Conservation (phyloP, 2,329 filamentous ascomycete species). For the Cercospora janseana region DNA sequence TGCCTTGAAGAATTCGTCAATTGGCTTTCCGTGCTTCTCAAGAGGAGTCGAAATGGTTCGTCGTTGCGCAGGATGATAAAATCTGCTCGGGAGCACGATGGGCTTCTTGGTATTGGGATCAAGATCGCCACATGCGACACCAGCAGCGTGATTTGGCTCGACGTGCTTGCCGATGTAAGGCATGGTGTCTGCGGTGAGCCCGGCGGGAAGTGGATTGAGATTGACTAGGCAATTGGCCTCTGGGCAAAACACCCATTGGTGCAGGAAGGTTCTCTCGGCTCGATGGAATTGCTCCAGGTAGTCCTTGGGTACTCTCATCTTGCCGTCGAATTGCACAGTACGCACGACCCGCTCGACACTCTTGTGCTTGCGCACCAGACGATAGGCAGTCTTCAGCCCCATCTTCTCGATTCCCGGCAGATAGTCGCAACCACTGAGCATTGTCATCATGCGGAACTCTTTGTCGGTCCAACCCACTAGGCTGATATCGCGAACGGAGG, state of each 20-base stretch:
- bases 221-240: slow-evolving; percentile 67
- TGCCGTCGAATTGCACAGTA: slow-evolving; percentile 84
- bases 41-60: slow-evolving; percentile 44
- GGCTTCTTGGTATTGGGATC: slow-evolving; percentile 84
- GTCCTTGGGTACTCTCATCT: slow-evolving; percentile 73
- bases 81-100: slow-evolving; percentile 44
- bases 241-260: slow-evolving; percentile 93
- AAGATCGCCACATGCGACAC: slow-evolving; percentile 76
- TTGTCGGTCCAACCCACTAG: slow-evolving; percentile 87
- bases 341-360: slow-evolving; percentile 77
- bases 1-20: slow-evolving; percentile 64
- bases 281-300: slow-evolving; percentile 80
- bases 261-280: slow-evolving; percentile 87
- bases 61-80: slow-evolving; percentile 31
- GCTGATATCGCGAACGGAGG: slow-evolving; percentile 81
- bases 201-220: slow-evolving; percentile 64
- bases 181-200: slow-evolving; percentile 66
- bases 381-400: slow-evolving; percentile 90
- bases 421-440: slow-evolving; percentile 95
- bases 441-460: slow-evolving; percentile 93
- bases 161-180: slow-evolving; percentile 70
- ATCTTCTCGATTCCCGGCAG: slow-evolving; percentile 80
- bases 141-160: slow-evolving; percentile 61
- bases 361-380: slow-evolving; percentile 85
- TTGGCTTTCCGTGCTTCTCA: slow-evolving; percentile 57